Base-by-base conservation (phyloP, 768 basidiomycete species). In the Kwoniella bestiolae region DNA sequence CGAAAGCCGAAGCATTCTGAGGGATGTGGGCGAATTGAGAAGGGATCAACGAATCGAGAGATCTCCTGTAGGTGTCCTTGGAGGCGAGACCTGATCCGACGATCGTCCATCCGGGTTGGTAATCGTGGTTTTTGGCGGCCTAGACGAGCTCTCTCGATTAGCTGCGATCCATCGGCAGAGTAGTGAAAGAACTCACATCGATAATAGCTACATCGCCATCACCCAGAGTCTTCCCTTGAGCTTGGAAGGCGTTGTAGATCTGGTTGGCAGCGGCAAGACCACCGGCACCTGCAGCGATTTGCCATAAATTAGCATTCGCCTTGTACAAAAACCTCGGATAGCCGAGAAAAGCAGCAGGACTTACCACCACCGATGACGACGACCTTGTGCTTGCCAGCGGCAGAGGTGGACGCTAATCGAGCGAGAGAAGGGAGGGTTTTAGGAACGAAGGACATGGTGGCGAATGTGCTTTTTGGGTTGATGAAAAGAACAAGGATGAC, bases 71-170 rank as follows among this genome's bases (percentile, higher is more conserved):
- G 3, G 75, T 59, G 29, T 72, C 45, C 81, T 95, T 94, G 45
- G 84, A 74, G 56, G 85, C 84, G 57, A 99, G 85, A 29, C 94
- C 95, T n/a, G 92, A 84, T 14, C 92, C 94, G 41, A 93, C 94
- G 45, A 96, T 86, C 0, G 94, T 95, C 93, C 94, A 97, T 82
- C 94, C 95, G 23, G 95, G 95, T 87, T 94, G 81, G 67, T 95
- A 97, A 80, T 91, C 87, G 81, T 97, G 94, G 55, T 86, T 86
- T 65, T 89, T 84, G 25, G 91, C 87, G 18, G 86, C 86, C 76
- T 77, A 52, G 7, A 23, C 16, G 4, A 29, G 26, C 23, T 53
- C n/a, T 61, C 34, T 25, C 25, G 34, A 55, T 44, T 8, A 21
- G 26, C 14, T 28, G 26, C 28, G 50, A 16, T 18, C 23, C 6